Evolutionary conservation across 139 green algal genomes (phyloP), one percentile per base, ranked within the genome.

Genomic region (Chlamydomonas sp.): DNA sequence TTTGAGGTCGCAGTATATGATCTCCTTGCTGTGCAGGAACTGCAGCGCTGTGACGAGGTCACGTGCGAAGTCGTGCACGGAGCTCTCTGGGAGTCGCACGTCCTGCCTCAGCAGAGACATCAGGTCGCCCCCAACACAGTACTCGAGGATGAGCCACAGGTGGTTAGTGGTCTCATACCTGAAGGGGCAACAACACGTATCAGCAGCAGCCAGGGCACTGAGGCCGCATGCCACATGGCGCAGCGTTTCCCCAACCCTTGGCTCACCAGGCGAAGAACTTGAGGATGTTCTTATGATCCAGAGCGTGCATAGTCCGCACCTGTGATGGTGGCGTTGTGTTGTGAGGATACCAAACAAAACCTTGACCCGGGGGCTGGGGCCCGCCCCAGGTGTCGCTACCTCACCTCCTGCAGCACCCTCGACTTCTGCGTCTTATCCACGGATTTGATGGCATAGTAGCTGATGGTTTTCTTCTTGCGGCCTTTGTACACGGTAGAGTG

Each of bases 81-180:
- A 97, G 58, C 90, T 87, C 89, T 99, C 96, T 14, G 98, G 97
- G 49, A 99, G 91, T 5, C 83, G 82, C 31, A 95, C 90, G 81
- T 99, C 97, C 90, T 96, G 90, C 31, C 92, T 82, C 62, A 99
- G 92, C 86, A 99, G 89, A 0, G 93, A 93, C 89, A 97, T 93
- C 69, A 99, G 93, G 91, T 98, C 96, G 0, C 98, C 97, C 0
- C 98, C 98, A 10, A 99, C 98, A 79, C 97, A 99, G 91, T 98
- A 99, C 92, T 99, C 98, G 79, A 99, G 91, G 64, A 99, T 97
- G n/a, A 99, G 94, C 98, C 98, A 99, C 66, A 99, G 90, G 88
- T 99, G 96, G 92, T 99, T 98, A 85, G 92, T 94, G 16, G 97
- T 99, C 94, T 99, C 97, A 85, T 98, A 99, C 96, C 96, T 98